These are phyloP conservation scores for Echites panduratus DNA, from an alignment of 257 asterid genomes.

Conservation along the genomic window DNA sequence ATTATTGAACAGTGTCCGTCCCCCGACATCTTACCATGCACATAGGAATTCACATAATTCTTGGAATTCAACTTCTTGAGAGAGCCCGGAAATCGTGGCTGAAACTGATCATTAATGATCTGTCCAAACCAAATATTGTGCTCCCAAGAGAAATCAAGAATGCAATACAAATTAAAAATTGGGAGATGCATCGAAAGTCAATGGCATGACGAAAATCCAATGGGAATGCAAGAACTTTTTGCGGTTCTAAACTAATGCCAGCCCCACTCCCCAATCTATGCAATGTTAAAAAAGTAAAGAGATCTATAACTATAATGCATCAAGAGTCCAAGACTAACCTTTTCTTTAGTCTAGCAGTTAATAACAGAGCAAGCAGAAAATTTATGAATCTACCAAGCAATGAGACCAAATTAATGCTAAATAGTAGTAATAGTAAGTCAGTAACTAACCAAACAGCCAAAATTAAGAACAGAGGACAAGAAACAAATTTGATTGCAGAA, in stretches of 20 bases:
- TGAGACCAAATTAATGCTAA: not conserved
- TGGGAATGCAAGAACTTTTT: not conserved
- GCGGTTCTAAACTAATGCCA: not conserved
- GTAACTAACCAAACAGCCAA: not conserved
- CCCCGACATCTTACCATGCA: not conserved
- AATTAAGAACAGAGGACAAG: not conserved
- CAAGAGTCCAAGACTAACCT: not conserved
- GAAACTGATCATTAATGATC: not conserved
- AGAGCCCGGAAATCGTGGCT: not conserved
- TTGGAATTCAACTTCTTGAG: not conserved
- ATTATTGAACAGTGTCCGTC: not conserved
- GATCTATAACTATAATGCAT: not conserved
- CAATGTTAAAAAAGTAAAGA: not conserved
- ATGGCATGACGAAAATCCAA: not conserved
- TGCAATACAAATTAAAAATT: not conserved
- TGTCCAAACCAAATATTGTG: not conserved
- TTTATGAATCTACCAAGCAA: not conserved
- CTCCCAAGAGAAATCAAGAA: not conserved
- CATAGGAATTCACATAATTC: not conserved
- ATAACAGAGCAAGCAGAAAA: not conserved
- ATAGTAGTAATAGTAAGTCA: not conserved
- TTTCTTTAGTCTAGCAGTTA: not conserved
- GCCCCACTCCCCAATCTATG: not conserved
- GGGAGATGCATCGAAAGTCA: slow-evolving; percentile 2
- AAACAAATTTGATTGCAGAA: not conserved